A percentile compares a stretch with the other conserved stretches of the same genome.
These are phyloP conservation scores for Polyporus arcularius DNA, from an alignment of 768 basidiomycete species.

Conservation along the genomic window DNA sequence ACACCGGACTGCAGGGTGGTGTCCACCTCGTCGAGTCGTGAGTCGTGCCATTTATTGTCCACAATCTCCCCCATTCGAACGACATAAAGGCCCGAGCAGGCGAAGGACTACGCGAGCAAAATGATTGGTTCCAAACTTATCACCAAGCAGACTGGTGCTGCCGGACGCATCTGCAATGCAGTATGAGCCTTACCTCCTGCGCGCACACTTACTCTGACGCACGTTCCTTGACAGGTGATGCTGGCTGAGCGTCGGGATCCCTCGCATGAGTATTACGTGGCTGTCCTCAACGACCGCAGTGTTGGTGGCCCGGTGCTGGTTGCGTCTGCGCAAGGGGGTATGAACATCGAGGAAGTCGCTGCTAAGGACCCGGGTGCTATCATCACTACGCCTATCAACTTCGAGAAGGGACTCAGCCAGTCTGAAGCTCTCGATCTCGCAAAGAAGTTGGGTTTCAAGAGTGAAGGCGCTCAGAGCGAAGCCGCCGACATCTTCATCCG, in stretches of 20 bases:
- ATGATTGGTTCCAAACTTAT: conserved; percentile 97
- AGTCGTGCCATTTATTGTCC: conserved; percentile 9
- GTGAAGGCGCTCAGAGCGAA: conserved; percentile 67
- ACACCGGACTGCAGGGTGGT: conserved; percentile 95
- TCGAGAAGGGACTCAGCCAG: conserved; percentile 76
- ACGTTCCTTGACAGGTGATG: conserved; percentile 73
- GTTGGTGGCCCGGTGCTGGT: conserved; percentile 91
- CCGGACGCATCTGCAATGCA: conserved; percentile 92
- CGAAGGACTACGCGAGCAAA: conserved; percentile 80
- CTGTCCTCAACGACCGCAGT: conserved; percentile 92
- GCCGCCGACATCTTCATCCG: conserved; percentile 94
- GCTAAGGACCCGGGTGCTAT: conserved; percentile 93
- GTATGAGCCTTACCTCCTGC: conserved; percentile 45
- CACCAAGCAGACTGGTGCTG: conserved; percentile 97
- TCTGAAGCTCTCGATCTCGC: conserved; percentile 75
- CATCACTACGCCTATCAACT: conserved; percentile 91
- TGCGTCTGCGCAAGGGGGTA: conserved; percentile 92
- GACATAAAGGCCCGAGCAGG: conserved; percentile 75
- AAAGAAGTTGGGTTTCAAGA: conserved; percentile 87
- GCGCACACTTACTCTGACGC: conserved; percentile 6
- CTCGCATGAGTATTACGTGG: conserved; percentile 96
- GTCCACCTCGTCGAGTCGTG: conserved; percentile 93
- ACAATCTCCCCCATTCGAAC: background rate
- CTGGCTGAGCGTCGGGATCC: conserved; percentile 93
- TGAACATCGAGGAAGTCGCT: conserved; percentile 99